phyloP scores from a whole-genome alignment of 371 early-diverging fungal genomes.

The Phascolomyces articulosus region DNA sequence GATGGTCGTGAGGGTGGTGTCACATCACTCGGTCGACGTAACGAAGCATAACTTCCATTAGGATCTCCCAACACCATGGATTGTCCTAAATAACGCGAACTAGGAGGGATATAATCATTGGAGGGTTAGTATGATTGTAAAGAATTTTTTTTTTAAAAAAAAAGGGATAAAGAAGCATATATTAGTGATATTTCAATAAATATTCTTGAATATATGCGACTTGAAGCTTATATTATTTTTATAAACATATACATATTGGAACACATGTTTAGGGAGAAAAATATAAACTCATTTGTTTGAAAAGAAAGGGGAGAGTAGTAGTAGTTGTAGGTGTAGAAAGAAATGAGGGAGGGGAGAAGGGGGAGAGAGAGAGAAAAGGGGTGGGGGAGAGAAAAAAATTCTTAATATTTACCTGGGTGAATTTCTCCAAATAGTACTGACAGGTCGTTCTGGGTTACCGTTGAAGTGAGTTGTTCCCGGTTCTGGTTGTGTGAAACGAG shows the following conservation, averaged over 20 bases:
- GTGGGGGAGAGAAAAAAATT: too few relatives aligned
- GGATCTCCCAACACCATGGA: constrained; percentile 4
- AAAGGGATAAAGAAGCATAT: constrained; percentile 12
- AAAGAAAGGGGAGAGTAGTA: too few relatives aligned
- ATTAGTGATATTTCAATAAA: too few relatives aligned
- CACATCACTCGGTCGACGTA: constrained; percentile 26
- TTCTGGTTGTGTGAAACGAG: constrained; percentile 48
- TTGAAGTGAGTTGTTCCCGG: constrained; percentile 46
- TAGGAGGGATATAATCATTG: background rate
- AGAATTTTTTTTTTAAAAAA: background rate
- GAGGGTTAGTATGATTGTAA: background rate
- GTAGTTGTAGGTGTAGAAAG: too few relatives aligned
- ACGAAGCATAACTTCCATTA: constrained; percentile 17
- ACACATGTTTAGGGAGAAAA: constrained; percentile 1
- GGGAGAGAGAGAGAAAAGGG: too few relatives aligned
- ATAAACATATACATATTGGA: background rate
- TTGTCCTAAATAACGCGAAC: constrained; percentile 11
- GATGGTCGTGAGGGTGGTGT: constrained; percentile 39
- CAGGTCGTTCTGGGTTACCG: constrained; percentile 22
- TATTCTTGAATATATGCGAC: constrained; percentile 1
- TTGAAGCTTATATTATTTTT: background rate
- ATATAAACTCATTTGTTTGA: too few relatives aligned
- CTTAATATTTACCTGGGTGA: constrained; percentile 27
- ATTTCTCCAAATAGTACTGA: constrained; percentile 41
- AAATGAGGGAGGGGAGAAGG: too few relatives aligned